phyloP scores from a whole-genome alignment of 2,329 filamentous ascomycete species.

The Monilinia vaccinii-corymbosi region DNA sequence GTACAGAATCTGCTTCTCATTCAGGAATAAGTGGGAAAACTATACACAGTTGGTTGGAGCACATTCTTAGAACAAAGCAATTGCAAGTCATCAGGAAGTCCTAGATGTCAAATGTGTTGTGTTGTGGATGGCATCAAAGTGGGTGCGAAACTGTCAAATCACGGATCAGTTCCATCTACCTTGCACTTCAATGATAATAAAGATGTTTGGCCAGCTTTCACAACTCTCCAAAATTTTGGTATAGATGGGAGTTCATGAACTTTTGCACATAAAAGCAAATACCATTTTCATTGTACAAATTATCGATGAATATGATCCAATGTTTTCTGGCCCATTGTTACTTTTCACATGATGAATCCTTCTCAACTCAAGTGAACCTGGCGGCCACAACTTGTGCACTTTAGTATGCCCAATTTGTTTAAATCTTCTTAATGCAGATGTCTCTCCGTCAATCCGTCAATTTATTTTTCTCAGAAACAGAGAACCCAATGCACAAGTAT shows the following conservation, averaged over 20 bases:
- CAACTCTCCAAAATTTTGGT: neutral
- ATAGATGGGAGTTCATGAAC: neutral
- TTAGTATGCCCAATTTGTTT: neutral
- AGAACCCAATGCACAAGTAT: neutral
- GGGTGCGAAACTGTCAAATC: neutral
- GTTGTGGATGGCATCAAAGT: neutral
- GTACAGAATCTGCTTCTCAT: slow-evolving; percentile 28
- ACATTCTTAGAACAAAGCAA: neutral
- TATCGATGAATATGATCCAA: neutral
- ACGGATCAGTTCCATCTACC: neutral
- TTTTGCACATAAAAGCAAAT: neutral
- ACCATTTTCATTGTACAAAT: neutral
- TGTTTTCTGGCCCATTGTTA: neutral
- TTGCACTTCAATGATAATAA: neutral
- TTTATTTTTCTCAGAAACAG: neutral
- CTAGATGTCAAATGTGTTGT: neutral
- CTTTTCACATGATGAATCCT: neutral
- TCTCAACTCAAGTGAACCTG: neutral
- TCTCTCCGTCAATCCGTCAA: neutral
- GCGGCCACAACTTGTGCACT: neutral
- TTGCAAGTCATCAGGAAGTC: neutral
- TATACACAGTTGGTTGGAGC: neutral
- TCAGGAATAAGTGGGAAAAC: neutral
- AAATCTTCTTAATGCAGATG: neutral
- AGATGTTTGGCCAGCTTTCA: neutral